Percentiles rank a stretch among this genome's conserved stretches.
Evolutionary conservation across 1,284 basidiomycete species (phyloP).

Genomic region (Rhizoctonia solani): DNA sequence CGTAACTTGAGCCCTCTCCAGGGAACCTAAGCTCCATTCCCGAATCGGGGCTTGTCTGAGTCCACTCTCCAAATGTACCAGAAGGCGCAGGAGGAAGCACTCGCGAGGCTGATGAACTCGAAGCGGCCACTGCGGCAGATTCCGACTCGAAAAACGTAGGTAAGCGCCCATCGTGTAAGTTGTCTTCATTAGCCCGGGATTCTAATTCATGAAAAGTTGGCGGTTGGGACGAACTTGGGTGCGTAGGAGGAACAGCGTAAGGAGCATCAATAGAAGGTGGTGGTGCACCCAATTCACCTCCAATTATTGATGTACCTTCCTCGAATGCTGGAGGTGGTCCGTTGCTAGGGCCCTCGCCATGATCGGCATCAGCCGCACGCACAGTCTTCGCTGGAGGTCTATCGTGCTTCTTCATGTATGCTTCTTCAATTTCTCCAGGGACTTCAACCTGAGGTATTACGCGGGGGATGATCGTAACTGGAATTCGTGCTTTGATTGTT

Average conservation of each 20-base stretch:
- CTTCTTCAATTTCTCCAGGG: constrained; percentile 58
- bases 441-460: constrained; percentile 71
- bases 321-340: constrained; percentile 77
- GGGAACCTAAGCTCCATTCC: constrained; percentile 47
- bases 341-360: constrained; percentile 52
- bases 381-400: constrained; percentile 70
- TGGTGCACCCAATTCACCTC: constrained; percentile 46
- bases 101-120: constrained; percentile 41
- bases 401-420: constrained; percentile 84
- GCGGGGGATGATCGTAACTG: constrained; percentile 68
- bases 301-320: constrained; percentile 51
- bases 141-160: constrained; percentile 81
- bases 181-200: constrained; percentile 45
- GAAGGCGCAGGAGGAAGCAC: constrained; percentile 32
- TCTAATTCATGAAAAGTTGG: constrained; percentile 37
- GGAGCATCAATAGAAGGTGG: constrained; percentile 72
- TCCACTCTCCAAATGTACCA: constrained; percentile 29
- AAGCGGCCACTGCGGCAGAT: constrained; percentile 49
- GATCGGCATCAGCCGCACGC: constrained; percentile 65
- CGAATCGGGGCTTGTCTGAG: not conserved
- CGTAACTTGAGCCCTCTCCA: constrained; percentile 74
- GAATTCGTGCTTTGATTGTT: constrained; percentile 65
- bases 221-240: constrained; percentile 23
- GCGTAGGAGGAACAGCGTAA: constrained; percentile 5
- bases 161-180: constrained; percentile 60